phyloP scores from a whole-genome alignment of 1,139 yeast genomes.

The Debaryomyces udenii region DNA sequence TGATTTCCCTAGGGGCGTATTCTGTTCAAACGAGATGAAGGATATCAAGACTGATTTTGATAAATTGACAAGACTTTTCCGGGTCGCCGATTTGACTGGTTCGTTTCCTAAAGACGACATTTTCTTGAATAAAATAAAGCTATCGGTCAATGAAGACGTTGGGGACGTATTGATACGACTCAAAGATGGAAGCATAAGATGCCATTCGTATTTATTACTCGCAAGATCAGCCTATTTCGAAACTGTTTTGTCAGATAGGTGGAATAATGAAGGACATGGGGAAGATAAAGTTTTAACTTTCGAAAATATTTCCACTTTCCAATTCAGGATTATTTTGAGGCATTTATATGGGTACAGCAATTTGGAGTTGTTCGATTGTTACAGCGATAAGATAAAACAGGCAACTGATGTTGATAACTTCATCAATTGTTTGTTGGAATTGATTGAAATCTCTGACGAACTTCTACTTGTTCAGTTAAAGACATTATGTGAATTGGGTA shows the following conservation, averaged over 20 bases:
- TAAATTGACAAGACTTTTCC: slow-evolving; percentile 22
- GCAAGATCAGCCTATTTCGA: slow-evolving; percentile 68
- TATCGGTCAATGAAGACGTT: slow-evolving; percentile 16
- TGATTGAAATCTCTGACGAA: slow-evolving; percentile 67
- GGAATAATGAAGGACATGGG: slow-evolving; percentile 39
- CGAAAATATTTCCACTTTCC: slow-evolving; percentile 40
- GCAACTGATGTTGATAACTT: slow-evolving; percentile 42
- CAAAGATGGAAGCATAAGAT: slow-evolving; percentile 41
- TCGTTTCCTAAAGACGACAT: slow-evolving; percentile 12
- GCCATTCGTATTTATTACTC: slow-evolving; percentile 56
- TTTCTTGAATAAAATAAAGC: slow-evolving; percentile 15
- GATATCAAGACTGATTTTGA: slow-evolving; percentile 25
- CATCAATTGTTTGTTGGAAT: slow-evolving; percentile 57
- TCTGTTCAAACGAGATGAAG: slow-evolving; percentile 24
- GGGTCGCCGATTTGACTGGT: slow-evolving; percentile 21
- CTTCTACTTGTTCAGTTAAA: slow-evolving; percentile 62
- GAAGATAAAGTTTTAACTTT: slow-evolving; percentile 37
- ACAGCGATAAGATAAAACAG: slow-evolving; percentile 22
- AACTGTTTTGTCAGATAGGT: slow-evolving; percentile 56
- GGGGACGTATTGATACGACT: slow-evolving; percentile 35
- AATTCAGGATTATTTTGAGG: slow-evolving; percentile 54
- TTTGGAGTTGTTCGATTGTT: slow-evolving; percentile 45
- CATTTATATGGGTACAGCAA: slow-evolving; percentile 63
- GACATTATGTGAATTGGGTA: slow-evolving; percentile 61
- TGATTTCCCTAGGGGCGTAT: slow-evolving; percentile 20